Evolutionary conservation across 768 basidiomycete species (phyloP).

Genomic region (Rhodotorula kratochvilovae): DNA sequence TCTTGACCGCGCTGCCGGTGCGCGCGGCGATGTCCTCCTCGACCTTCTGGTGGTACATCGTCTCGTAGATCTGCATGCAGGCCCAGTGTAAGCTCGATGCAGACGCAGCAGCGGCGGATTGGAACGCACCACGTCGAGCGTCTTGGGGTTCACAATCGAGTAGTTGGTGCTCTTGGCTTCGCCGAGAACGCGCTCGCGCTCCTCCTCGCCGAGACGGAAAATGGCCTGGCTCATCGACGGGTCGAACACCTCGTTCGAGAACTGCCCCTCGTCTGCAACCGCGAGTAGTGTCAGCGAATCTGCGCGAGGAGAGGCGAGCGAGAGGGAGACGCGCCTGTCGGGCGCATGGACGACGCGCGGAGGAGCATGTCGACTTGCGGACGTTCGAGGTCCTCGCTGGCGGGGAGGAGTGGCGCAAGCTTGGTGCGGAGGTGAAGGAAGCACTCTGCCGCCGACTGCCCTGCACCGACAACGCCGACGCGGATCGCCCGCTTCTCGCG

Average conservation of each 20-base stretch:
- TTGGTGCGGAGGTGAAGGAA: slow-evolving; percentile 27
- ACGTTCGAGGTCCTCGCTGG: slow-evolving; percentile 31
- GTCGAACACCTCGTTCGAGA: slow-evolving; percentile 59
- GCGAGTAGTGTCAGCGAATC: not conserved
- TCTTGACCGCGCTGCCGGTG: slow-evolving; percentile 30
- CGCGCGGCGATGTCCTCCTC: slow-evolving; percentile 52
- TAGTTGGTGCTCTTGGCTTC: slow-evolving; percentile 58
- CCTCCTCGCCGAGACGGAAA: slow-evolving; percentile 50
- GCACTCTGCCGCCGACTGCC: slow-evolving; percentile 34
- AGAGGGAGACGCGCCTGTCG: slow-evolving; percentile 45
- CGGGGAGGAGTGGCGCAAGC: slow-evolving; percentile 18
- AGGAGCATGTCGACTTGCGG: slow-evolving; percentile 57
- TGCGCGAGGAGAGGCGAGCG: not conserved
- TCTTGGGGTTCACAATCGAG: slow-evolving; percentile 56
- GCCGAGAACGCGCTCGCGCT: slow-evolving; percentile 48
- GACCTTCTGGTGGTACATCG: slow-evolving; percentile 56
- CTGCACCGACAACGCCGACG: slow-evolving; percentile 35
- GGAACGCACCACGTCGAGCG: slow-evolving; percentile 40
- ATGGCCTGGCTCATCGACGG: slow-evolving; percentile 52
- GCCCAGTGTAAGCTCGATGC: not conserved
- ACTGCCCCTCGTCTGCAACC: slow-evolving; percentile 54
- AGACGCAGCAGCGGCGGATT: slow-evolving; percentile 46
- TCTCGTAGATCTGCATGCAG: slow-evolving; percentile 52
- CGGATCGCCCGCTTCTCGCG: slow-evolving; percentile 41
- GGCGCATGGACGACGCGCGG: slow-evolving; percentile 55